Conservation (phyloP, 805 yeast species). For the Lachancea sp. region DNA sequence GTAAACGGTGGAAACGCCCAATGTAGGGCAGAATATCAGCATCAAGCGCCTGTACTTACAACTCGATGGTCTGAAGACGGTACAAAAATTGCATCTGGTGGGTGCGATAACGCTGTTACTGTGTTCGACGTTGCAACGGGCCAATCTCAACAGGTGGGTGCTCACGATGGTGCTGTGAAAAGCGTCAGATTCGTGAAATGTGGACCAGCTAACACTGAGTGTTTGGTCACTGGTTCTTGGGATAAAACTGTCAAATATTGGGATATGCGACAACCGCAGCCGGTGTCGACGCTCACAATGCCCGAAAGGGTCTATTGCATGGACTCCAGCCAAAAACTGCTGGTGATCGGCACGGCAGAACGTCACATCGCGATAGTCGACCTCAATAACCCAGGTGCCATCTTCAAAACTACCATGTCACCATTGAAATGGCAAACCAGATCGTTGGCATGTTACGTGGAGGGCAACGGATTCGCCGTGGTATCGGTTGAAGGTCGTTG, state of each 20-base stretch:
- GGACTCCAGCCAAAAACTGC: constrained; percentile 73
- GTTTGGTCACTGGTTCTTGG: constrained; percentile 92
- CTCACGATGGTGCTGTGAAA: constrained; percentile 75
- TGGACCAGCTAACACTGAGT: constrained; percentile 72
- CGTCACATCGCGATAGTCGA: constrained; percentile 73
- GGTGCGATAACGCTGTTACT: constrained; percentile 83
- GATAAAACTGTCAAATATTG: constrained; percentile 81
- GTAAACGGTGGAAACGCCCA: constrained; percentile 72
- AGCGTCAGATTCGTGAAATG: constrained; percentile 71
- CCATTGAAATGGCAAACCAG: constrained; percentile 90
- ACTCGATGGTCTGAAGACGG: constrained; percentile 87
- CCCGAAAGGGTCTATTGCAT: constrained; percentile 89
- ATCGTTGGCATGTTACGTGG: constrained; percentile 75
- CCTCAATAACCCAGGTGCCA: constrained; percentile 72
- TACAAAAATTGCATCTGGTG: constrained; percentile 78
- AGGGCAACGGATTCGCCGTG: constrained; percentile 86
- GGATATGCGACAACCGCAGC: constrained; percentile 63
- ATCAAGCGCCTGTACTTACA: constrained; percentile 78
- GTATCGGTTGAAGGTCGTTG: constrained; percentile 96
- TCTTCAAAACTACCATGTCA: constrained; percentile 65
- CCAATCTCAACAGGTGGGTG: constrained; percentile 78
- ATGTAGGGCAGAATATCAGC: constrained; percentile 85
- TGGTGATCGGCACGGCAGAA: constrained; percentile 94
- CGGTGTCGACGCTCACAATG: constrained; percentile 71
- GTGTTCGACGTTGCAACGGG: constrained; percentile 77